Evolutionary conservation across 441 rosid species (phyloP), one percentile per base, ranked within the genome.

Genomic region (Omphalea diandra): DNA sequence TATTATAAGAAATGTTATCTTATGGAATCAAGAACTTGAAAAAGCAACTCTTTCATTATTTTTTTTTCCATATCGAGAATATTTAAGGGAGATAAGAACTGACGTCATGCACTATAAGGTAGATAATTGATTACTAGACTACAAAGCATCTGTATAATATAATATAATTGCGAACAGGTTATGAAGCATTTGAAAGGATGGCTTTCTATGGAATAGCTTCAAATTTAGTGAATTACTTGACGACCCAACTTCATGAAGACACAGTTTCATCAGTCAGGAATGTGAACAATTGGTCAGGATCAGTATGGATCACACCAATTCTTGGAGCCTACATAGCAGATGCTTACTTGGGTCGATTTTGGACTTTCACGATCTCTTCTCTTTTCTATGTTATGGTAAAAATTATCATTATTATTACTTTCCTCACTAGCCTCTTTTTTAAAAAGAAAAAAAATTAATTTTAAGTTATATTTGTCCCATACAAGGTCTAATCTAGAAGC

Each of bases 111-210:
- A n/a, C n/a, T n/a, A n/a, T n/a, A n/a, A n/a, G n/a, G n/a, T n/a
- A n/a, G n/a, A n/a, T n/a, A n/a, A n/a, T n/a, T n/a, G n/a, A n/a
- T n/a, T n/a, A n/a, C n/a, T n/a, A n/a, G n/a, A n/a, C n/a, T n/a
- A n/a, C n/a, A n/a, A n/a, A n/a, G n/a, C n/a, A n/a, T n/a, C n/a
- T n/a, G n/a, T n/a, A n/a, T n/a, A n/a, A n/a, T n/a, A n/a, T n/a
- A n/a, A n/a, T n/a, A n/a, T n/a, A n/a, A n/a, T n/a, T n/a, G n/a
- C 38, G 26, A 44, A 27, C 79, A 93, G 98, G 90, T 64, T 93
- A 93, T 61, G 98, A 93, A 79, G 90, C 90, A 72, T 93, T 93
- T 74, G 98, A 93, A 76, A 89, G 98, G 82, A 93, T 93, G 98
- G 97, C 97, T 41, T 93, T 86, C 72, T 88, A 93, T 66, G 97